Percentiles rank a stretch among this genome's conserved stretches.
phyloP scores from a whole-genome alignment of 2,329 filamentous ascomycete genomes.

The Verruconis gallopava region DNA sequence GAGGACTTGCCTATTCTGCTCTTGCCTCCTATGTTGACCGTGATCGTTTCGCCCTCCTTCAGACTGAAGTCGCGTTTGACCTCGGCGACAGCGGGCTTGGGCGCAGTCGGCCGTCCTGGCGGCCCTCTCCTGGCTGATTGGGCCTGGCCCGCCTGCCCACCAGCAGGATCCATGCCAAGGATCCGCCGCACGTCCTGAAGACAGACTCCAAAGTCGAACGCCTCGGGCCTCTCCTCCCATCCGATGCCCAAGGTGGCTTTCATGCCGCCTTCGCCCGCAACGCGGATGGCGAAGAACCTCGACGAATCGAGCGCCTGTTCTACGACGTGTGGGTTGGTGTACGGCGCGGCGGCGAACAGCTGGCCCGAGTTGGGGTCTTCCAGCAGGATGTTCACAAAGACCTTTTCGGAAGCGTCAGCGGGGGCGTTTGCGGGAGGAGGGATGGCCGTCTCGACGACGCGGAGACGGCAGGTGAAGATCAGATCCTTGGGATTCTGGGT shows the following conservation, averaged over 20 bases:
- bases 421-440: conserved; percentile 16
- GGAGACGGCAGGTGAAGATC: conserved; percentile 76
- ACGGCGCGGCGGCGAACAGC: conserved; percentile 75
- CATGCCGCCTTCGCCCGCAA: conserved; percentile 60
- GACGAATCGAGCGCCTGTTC: conserved; percentile 68
- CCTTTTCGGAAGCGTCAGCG: conserved; percentile 35
- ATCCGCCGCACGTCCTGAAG: conserved; percentile 66
- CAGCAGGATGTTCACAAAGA: conserved; percentile 64
- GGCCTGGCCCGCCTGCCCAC: conserved; percentile 9
- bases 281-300: conserved; percentile 73
- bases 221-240: conserved; percentile 75
- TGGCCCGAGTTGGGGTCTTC: conserved; percentile 62
- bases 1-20: conserved; percentile 27
- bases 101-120: conserved; percentile 15
- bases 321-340: conserved; percentile 51
- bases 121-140: conserved; percentile 12
- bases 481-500: conserved; percentile 53
- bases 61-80: conserved; percentile 64
- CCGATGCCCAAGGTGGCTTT: conserved; percentile 75
- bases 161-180: conserved; percentile 43
- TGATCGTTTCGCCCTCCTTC: conserved; percentile 84
- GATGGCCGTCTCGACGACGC: conserved; percentile 62
- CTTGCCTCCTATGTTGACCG: conserved; percentile 57
- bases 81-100: conserved; percentile 34
- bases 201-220: conserved; percentile 73